A percentile compares a stretch with the other conserved stretches of the same genome.
Conservation (phyloP, 176 grass and related monocot genomes). For the Carex pumila region DNA sequence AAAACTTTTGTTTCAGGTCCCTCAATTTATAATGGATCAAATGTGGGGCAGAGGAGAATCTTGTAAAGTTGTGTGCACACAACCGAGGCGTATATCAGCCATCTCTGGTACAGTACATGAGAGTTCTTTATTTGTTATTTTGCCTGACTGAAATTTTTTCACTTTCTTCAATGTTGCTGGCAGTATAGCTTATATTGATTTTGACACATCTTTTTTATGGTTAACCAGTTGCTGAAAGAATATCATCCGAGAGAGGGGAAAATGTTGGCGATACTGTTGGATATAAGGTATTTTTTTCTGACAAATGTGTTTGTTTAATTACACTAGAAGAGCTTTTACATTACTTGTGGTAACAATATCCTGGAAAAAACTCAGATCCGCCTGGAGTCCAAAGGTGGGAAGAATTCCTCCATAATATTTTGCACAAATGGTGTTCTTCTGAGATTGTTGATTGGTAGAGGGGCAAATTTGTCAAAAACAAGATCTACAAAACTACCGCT, state of each 20-base stretch:
- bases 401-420: slow-evolving; percentile 88
- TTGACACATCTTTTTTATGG: background rate
- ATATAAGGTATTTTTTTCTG: slow-evolving; percentile 71
- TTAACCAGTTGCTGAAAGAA: slow-evolving; percentile 76
- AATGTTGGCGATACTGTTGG: slow-evolving; percentile 80
- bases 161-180: background rate
- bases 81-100: slow-evolving; percentile 91
- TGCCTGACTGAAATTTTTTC: background rate
- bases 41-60: slow-evolving; percentile 80
- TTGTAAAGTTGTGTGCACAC: slow-evolving; percentile 94
- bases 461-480: slow-evolving; percentile 35
- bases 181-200: background rate
- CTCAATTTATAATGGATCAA: slow-evolving; percentile 95
- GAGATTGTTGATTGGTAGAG: slow-evolving; percentile 76
- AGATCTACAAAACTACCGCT: slow-evolving; percentile 1
- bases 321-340: slow-evolving; percentile 4
- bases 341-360: background rate
- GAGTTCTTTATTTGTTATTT: slow-evolving; percentile 11
- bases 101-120: slow-evolving; percentile 58
- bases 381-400: slow-evolving; percentile 87
- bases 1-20: slow-evolving; percentile 51
- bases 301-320: slow-evolving; percentile 9
- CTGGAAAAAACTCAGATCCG: slow-evolving; percentile 57
- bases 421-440: slow-evolving; percentile 97
- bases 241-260: slow-evolving; percentile 92